A percentile compares a stretch with the other conserved stretches of the same genome.
These are phyloP conservation scores for Phlegmacium glaucopus DNA, from an alignment of 768 basidiomycete genomes.

Conservation along the genomic window DNA sequence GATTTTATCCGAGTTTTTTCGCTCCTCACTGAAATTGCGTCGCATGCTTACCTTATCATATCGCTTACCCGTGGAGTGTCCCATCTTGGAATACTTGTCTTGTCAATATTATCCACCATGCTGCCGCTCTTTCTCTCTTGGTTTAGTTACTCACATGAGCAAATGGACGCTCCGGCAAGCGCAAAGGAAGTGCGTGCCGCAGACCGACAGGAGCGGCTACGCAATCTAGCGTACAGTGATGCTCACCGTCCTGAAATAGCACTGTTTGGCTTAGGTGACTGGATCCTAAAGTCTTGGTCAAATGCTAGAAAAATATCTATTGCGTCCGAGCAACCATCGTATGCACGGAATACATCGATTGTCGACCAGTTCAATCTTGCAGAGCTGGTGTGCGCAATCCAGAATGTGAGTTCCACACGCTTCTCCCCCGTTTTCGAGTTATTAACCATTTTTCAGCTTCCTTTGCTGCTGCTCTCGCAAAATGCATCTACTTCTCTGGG, in stretches of 20 bases:
- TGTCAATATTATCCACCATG: constrained; percentile 59
- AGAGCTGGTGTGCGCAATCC: constrained; percentile 60
- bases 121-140: constrained; percentile 59
- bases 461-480: constrained; percentile 69
- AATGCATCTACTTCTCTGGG: constrained; percentile 74
- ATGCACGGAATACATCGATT: constrained; percentile 42
- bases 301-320: constrained; percentile 57
- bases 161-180: constrained; percentile 43
- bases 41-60: constrained; percentile 65
- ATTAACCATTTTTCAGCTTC: constrained; percentile 47
- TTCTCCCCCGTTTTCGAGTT: constrained; percentile 8
- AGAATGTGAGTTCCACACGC: constrained; percentile 53
- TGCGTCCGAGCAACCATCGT: constrained; percentile 47
- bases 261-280: constrained; percentile 79
- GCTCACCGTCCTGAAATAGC: constrained; percentile 76
- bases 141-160: constrained; percentile 38
- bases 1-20: constrained; percentile 76
- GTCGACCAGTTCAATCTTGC: constrained; percentile 58
- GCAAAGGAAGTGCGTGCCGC: constrained; percentile 60
- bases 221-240: constrained; percentile 72
- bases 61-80: constrained; percentile 58
- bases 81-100: constrained; percentile 52
- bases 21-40: constrained; percentile 64
- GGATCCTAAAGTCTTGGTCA: constrained; percentile 81
- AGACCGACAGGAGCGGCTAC: constrained; percentile 72